These are phyloP conservation scores for Dendrocalamus latiflorus DNA, from an alignment of 202 grass and related monocot species.

Conservation along the genomic window DNA sequence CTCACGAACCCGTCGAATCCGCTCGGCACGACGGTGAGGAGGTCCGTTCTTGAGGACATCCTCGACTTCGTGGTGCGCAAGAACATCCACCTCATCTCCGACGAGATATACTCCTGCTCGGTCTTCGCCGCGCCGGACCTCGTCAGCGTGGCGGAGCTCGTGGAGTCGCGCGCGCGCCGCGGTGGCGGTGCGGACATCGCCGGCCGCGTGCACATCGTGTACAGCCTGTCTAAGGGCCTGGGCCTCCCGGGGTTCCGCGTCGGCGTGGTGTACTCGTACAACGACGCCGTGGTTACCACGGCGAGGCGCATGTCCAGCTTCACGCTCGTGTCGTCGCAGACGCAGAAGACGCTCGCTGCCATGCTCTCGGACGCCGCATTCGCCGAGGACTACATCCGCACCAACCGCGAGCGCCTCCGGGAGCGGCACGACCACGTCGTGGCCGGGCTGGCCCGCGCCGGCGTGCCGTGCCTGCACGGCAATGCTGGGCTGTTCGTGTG, in stretches of 20 bases:
- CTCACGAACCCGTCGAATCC: conserved; percentile 97
- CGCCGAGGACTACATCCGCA: conserved; percentile 54
- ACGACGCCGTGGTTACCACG: conserved; percentile 63
- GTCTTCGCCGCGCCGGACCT: conserved; percentile 67
- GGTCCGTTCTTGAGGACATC: conserved; percentile 40
- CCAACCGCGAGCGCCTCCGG: conserved; percentile 53
- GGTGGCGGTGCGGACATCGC: background rate
- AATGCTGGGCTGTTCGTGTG: conserved; percentile 91
- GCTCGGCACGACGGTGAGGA: conserved; percentile 51
- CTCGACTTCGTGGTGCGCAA: conserved; percentile 52
- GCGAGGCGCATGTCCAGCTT: conserved; percentile 96
- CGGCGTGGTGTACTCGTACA: conserved; percentile 85
- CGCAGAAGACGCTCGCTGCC: conserved; percentile 72
- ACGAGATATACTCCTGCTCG: conserved; percentile 94
- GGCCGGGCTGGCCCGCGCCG: conserved; percentile 42
- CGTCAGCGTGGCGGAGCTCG: conserved; percentile 75
- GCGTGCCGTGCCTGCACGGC: conserved; percentile 62
- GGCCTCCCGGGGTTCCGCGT: conserved; percentile 82
- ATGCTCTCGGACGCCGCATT: conserved; percentile 66
- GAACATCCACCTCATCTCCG: conserved; percentile 90
- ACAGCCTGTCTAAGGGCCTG: conserved; percentile 98
- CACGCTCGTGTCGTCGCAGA: conserved; percentile 94
- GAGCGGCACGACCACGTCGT: conserved; percentile 56
- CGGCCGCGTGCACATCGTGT: conserved; percentile 78
- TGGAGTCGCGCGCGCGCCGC: conserved; percentile 28